Base-by-base conservation (phyloP, 176 grass and related monocot species). In the Lolium rigidum region DNA sequence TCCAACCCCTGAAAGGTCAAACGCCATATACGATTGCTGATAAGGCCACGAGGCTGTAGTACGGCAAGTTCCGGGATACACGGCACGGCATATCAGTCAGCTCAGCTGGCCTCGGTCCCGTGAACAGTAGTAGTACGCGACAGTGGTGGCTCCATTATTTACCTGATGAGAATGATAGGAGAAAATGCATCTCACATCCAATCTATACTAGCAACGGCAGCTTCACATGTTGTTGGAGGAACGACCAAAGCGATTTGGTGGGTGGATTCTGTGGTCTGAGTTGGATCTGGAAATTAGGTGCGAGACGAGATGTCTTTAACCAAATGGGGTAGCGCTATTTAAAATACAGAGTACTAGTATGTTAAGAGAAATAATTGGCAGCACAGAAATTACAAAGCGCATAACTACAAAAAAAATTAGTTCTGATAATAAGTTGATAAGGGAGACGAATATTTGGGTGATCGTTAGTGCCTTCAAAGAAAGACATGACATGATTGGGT, bases 201-300 rank as follows among this genome's bases (percentile, higher is more conserved):
- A 12, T 51, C 49, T 51, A 3, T 51, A 3, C 13, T 4, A 1
- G 9, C 44, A 55, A 21, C 31, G 6, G 25, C 28, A 14, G 10
- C 17, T 31, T 11, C 31, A 35, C 31, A 35, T 35, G 31, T 35
- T 35, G 31, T 35, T 2, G 31, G 31, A 35, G 31, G 31, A 35
- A 35, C 2, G 31, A 35, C 31, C 31, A 35, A 35, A 35, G 31
- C 31, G 18, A 54, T 66, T 84, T 67, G 13, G 25, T 82, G 49
- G 31, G 50, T 44, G 35, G 83, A 41, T 62, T 55, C 17, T 17
- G 46, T 20, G 58, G 58, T 16, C 35, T 12, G 18, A 11, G 71
- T 9, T 76, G 59, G 83, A 44, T 55, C 4, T 85, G 9, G 31
- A 76, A 70, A 54, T 77, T 68, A 35, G 31, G 31, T 35, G 31